These are phyloP conservation scores for Entrophospora sp. DNA, from an alignment of 192 early-diverging fungal species.

Conservation along the genomic window DNA sequence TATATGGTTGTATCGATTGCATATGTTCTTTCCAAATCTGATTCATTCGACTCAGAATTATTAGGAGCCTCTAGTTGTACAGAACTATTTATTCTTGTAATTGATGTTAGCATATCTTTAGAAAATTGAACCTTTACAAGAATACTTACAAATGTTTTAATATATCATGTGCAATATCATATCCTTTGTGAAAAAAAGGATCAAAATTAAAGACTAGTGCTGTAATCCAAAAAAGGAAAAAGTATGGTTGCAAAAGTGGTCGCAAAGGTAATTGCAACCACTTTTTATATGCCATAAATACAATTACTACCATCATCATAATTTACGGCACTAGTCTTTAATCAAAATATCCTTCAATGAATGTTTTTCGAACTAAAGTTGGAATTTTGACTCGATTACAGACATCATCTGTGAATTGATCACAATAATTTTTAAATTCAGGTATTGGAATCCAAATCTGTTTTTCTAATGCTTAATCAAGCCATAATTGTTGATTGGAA, in stretches of 20 bases:
- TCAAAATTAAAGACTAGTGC: too few relatives aligned
- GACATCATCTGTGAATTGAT: not conserved
- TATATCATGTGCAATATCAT: not conserved
- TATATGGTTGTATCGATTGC: not conserved
- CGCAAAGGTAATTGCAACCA: too few relatives aligned
- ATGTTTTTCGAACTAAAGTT: not conserved
- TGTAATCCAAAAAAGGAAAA: too few relatives aligned
- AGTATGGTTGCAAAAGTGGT: too few relatives aligned
- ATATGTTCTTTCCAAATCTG: too few relatives aligned
- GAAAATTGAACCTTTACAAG: not conserved
- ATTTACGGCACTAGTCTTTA: too few relatives aligned
- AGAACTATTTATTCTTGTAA: not conserved
- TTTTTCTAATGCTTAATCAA: too few relatives aligned
- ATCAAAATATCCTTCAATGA: not conserved
- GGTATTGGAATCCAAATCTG: too few relatives aligned
- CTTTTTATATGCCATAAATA: too few relatives aligned
- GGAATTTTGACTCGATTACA: not conserved
- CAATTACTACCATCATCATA: too few relatives aligned
- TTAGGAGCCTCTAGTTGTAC: not conserved
- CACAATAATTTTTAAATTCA: not conserved
- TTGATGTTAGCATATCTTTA: not conserved
- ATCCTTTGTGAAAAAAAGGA: not conserved
- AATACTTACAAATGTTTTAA: not conserved
- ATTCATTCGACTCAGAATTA: not conserved
- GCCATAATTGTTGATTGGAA: too few relatives aligned